Conservation (phyloP, 2,329 filamentous ascomycete genomes). For the Colletotrichum sp. region DNA sequence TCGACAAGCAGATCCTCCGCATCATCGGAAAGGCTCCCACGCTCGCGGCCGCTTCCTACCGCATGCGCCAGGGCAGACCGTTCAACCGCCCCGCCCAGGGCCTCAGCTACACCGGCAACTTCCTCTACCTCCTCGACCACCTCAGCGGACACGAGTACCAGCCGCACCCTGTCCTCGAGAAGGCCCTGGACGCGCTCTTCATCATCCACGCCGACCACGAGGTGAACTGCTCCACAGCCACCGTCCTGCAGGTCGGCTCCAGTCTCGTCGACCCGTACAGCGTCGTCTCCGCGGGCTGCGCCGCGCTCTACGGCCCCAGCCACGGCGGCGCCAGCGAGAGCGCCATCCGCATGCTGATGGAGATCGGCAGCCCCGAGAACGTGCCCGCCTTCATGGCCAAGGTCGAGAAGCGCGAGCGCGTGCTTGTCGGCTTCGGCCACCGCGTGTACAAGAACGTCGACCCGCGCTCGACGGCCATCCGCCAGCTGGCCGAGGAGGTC, state of each 20-base stretch:
- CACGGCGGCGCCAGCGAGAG: conserved; percentile 66
- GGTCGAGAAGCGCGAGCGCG: conserved; percentile 55
- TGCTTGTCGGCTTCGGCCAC: conserved; percentile 62
- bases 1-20: conserved; percentile 58
- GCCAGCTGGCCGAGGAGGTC: conserved; percentile 53
- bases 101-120: conserved; percentile 59
- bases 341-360: conserved; percentile 58
- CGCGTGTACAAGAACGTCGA: conserved; percentile 60
- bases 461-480: conserved; percentile 55
- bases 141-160: conserved; percentile 50
- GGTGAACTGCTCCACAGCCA: conserved; percentile 62
- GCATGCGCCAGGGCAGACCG: conserved; percentile 55
- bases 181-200: conserved; percentile 57
- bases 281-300: conserved; percentile 56
- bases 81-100: conserved; percentile 55
- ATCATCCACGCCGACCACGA: conserved; percentile 65
- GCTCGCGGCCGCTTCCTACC: conserved; percentile 55
- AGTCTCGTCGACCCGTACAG: conserved; percentile 62
- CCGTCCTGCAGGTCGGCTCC: conserved; percentile 60
- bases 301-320: conserved; percentile 60
- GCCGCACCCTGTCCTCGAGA: conserved; percentile 55
- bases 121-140: conserved; percentile 59
- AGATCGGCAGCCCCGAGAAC: conserved; percentile 55
- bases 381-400: conserved; percentile 54
- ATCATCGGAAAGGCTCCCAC: conserved; percentile 58